Evolutionary conservation across 2,329 filamentous ascomycete species (phyloP), one percentile per base, ranked within the genome.

Genomic region (Diplodia scrobiculata): DNA sequence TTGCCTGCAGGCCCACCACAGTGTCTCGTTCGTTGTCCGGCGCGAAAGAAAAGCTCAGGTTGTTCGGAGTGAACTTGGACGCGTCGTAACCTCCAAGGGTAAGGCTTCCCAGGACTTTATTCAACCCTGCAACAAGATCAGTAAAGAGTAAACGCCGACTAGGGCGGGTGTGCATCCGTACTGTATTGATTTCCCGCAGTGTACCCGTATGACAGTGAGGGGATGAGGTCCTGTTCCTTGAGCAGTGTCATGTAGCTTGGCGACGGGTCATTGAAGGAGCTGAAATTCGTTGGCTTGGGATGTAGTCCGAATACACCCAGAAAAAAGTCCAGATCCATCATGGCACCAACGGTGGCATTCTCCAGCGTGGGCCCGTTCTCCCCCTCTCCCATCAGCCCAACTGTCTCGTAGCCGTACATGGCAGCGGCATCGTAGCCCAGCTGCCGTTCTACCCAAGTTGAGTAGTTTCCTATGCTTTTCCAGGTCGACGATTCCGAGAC

Each of bases 1-100:
- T 71, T 10, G 55, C 66, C 27, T 74, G 73, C n/a, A 74, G 58
- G 7, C 68, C 70, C 3, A 74, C 71, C 34, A 73, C 71, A 25
- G 72, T 69, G n/a, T 77, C 70, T 32, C 71, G 71, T 1, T 73
- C 73, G 19, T 70, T 70, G 50, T 75, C 73, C 5, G 67, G 66
- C 13, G 73, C 72, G 54, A 75, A 73, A 11, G 70, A 69, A 62
- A 70, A 75, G 1, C 64, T 69, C 3, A 76, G 10, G 38, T 73
- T 68, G 38, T 75, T 73, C 1, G 72, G 64, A 21, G 67, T 66
- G 67, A 76, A 76, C 9, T 74, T 71, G 7, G 73, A 71, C 1
- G 67, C 70, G 60, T 80, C 79, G 63, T 77, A 79, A 0, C 79
- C 79, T 60, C 78, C 78, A 5, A 81, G 65, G 0, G 76, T 76